A percentile compares a stretch with the other conserved stretches of the same genome.
These are phyloP conservation scores for Hyphopichia khmerensis DNA, from an alignment of 1,139 yeast species.

Conservation along the genomic window DNA sequence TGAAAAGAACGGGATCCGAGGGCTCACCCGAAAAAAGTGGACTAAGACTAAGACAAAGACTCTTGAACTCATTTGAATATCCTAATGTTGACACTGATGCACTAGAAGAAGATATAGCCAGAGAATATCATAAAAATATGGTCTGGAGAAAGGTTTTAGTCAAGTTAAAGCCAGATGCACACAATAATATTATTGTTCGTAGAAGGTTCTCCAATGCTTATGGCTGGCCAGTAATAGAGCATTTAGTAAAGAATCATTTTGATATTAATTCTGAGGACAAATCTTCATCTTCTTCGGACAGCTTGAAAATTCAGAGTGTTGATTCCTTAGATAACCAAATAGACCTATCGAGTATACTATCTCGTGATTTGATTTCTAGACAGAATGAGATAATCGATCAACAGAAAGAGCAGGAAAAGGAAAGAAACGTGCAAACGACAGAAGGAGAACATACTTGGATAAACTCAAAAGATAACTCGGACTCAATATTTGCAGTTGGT, in stretches of 20 bases:
- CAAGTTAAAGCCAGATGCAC: constrained; percentile 87
- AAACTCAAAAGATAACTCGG: constrained; percentile 44
- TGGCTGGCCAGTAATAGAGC: constrained; percentile 94
- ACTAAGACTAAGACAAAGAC: constrained; percentile 5
- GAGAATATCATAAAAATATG: constrained; percentile 84
- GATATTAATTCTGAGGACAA: constrained; percentile 10
- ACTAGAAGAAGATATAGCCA: constrained; percentile 80
- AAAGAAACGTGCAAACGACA: constrained; percentile 2
- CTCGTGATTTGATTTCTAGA: constrained; percentile 33
- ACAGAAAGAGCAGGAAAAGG: constrained; percentile 12
- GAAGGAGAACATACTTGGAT: constrained; percentile 47
- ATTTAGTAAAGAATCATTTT: constrained; percentile 52
- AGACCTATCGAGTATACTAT: constrained; percentile 31
- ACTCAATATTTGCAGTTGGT: constrained; percentile 62
- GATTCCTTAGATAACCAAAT: constrained; percentile 28
- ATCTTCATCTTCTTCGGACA: constrained; percentile 2
- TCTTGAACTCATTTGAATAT: constrained; percentile 22
- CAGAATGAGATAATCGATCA: constrained; percentile 38
- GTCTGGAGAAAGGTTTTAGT: constrained; percentile 92
- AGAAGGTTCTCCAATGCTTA: constrained; percentile 89
- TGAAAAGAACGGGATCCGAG: background rate
- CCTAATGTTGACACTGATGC: constrained; percentile 17
- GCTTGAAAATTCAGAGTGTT: constrained; percentile 3
- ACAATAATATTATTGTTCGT: constrained; percentile 87
- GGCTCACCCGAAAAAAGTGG: background rate